Evolutionary conservation across 2,329 filamentous ascomycete species (phyloP).

Genomic region (Exserohilum turcica): DNA sequence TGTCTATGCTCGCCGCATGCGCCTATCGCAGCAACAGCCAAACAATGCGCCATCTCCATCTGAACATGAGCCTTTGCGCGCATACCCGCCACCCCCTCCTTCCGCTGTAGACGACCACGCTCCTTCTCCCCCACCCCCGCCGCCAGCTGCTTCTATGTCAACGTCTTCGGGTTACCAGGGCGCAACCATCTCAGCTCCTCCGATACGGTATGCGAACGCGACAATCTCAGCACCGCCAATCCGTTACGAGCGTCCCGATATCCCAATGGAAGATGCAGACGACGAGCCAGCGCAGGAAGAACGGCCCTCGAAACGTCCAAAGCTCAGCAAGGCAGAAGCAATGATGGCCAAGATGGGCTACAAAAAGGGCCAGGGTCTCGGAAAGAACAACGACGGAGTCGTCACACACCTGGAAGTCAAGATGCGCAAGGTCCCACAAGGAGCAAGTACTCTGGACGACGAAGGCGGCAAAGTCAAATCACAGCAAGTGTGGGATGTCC

Average conservation of each 20-base stretch:
- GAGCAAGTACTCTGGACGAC: constrained; percentile 30
- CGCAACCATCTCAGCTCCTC: constrained; percentile 74
- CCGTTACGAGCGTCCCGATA: constrained; percentile 61
- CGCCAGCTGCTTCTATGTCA: constrained; percentile 48
- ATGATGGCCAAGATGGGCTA: constrained; percentile 95
- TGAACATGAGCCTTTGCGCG: not conserved
- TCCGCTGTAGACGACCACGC: constrained; percentile 15
- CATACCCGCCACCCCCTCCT: constrained; percentile 19
- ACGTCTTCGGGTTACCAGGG: constrained; percentile 47
- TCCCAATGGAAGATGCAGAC: constrained; percentile 17
- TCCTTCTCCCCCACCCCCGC: constrained; percentile 25
- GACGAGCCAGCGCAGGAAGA: constrained; percentile 38
- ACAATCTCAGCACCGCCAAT: constrained; percentile 83
- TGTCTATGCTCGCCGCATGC: constrained; percentile 29
- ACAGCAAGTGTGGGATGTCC: constrained; percentile 67
- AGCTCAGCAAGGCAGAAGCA: constrained; percentile 66
- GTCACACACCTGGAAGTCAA: constrained; percentile 77
- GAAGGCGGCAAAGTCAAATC: constrained; percentile 57
- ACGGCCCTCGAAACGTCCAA: constrained; percentile 48
- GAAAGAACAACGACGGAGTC: constrained; percentile 81
- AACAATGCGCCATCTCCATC: constrained; percentile 12
- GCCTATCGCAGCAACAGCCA: constrained; percentile 19
- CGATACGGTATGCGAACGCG: constrained; percentile 70
- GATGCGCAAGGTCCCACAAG: constrained; percentile 28
- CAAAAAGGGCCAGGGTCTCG: constrained; percentile 85